A percentile compares a stretch with the other conserved stretches of the same genome.
These are phyloP conservation scores for Kwoniella botswanensis DNA, from an alignment of 768 basidiomycete species.

Conservation along the genomic window DNA sequence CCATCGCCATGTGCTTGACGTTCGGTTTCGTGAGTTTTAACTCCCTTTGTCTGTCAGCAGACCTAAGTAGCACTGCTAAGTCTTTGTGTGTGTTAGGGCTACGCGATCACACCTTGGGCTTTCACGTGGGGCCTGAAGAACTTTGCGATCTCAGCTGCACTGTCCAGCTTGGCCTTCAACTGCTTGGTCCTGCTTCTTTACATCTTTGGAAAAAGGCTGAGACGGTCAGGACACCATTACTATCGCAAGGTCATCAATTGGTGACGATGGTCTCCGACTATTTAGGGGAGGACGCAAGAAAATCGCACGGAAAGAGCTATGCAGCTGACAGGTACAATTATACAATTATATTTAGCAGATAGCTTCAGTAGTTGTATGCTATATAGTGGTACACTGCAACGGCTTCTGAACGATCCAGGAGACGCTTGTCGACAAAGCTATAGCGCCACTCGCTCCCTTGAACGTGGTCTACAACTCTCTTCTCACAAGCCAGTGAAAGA, in stretches of 20 bases:
- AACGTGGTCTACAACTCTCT: too few relatives aligned
- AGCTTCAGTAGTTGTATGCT: too few relatives aligned
- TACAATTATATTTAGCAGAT: too few relatives aligned
- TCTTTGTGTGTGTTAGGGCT: not conserved
- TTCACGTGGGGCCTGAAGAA: not conserved
- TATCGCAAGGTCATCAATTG: conserved; percentile 4
- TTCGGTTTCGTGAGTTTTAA: conserved; percentile 20
- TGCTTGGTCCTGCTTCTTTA: not conserved
- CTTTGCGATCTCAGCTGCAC: not conserved
- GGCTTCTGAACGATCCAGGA: too few relatives aligned
- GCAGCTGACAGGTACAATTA: too few relatives aligned
- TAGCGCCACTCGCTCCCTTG: too few relatives aligned
- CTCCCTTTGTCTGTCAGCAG: not conserved
- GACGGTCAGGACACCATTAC: not conserved
- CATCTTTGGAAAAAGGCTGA: not conserved
- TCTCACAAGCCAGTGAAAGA: too few relatives aligned
- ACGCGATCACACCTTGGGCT: conserved; percentile 2
- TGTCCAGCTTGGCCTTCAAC: not conserved
- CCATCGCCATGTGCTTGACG: conserved; percentile 17
- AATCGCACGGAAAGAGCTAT: too few relatives aligned
- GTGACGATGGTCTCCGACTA: not conserved
- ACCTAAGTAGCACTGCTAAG: not conserved
- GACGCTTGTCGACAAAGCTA: too few relatives aligned
- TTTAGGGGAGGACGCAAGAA: too few relatives aligned
- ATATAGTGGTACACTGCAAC: too few relatives aligned